Percentiles rank a stretch among this genome's conserved stretches.
Conservation (phyloP, 1,284 basidiomycete species). For the Calocybe gambosa region DNA sequence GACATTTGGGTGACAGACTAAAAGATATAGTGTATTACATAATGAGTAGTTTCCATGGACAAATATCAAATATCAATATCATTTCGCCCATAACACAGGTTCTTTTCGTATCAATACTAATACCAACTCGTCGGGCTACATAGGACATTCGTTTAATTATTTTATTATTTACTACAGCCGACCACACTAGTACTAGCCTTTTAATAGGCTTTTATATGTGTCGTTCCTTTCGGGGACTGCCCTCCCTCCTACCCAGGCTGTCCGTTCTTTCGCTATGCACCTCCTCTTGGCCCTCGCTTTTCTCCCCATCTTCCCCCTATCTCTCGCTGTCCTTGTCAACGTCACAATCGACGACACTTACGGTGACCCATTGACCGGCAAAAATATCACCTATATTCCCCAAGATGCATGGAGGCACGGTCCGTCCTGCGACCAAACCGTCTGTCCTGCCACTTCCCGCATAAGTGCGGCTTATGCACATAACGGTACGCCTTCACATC, state of each 20-base stretch:
- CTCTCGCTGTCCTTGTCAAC: conserved; percentile 19
- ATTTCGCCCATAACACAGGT: conserved; percentile 3
- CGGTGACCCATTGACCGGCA: conserved; percentile 21
- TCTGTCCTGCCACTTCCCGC: conserved; percentile 9
- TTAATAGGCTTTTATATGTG: conserved; percentile 1
- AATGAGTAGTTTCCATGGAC: background rate
- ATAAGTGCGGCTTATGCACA: conserved; percentile 8
- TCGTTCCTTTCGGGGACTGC: background rate
- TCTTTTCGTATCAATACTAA: conserved; percentile 1
- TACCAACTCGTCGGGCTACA: background rate
- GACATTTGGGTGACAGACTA: conserved; percentile 34
- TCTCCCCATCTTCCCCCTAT: conserved; percentile 5
- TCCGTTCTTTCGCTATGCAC: conserved; percentile 16
- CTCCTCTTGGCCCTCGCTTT: conserved; percentile 8
- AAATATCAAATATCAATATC: conserved; percentile 6
- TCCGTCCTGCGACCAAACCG: conserved; percentile 9
- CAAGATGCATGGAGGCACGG: conserved; percentile 20
- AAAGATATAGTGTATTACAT: conserved; percentile 2
- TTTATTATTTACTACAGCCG: too few relatives aligned
- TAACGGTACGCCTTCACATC: conserved; percentile 16
- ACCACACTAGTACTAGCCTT: too few relatives aligned
- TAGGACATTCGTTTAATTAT: background rate
- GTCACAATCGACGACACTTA: conserved; percentile 27
- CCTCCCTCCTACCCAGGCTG: conserved; percentile 1
- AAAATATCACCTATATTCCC: conserved; percentile 23